Evolutionary conservation across 2,329 filamentous ascomycete species (phyloP), one percentile per base, ranked within the genome.

Genomic region (Paraphoma chrysanthemicola): DNA sequence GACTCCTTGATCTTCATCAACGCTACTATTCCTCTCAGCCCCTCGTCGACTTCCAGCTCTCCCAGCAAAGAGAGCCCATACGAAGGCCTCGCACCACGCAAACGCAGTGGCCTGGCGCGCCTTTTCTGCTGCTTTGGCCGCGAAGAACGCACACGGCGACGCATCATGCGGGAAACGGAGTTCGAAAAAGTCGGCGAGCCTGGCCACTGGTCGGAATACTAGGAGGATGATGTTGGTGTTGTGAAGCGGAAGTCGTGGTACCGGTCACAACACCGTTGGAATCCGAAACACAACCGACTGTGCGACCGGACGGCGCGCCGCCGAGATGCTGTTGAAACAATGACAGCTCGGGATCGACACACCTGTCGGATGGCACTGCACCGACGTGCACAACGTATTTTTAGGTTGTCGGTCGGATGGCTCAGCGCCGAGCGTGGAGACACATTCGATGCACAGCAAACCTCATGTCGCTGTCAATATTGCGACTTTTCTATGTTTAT

Each of bases 91-190:
- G 54, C 55, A 7, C 71, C 70, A 17, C 65, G 71, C 12, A 69
- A 68, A 54, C 66, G 73, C 49, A 74, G 55, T 39, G 67, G 58
- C 10, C 58, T 76, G 6, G 73, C 67, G 10, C 57, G 72, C 9
- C 57, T 75, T 4, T 74, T 76, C 48, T 72, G 67, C 61, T 76
- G 73, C 59, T 71, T 76, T 33, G 72, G 73, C 0, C 56, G 69
- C 4, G 70, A 74, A 51, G 73, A 75, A 50, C 57, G 71, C 6
- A 67, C 70, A 9, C 48, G 70, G 11, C 47, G 72, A 38, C 53
- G 65, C 23, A 59, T 63, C 12, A 42, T 60, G 29, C 46, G 66
- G 31, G 60, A 47, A 11, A 59, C 59, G 18, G 67, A 70, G 44
- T 76, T 66, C 48, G 72, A 74, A 43, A 68, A 71, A 54, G 70